Conservation (phyloP, 805 yeast genomes). For the Hanseniaspora valbyensis region DNA sequence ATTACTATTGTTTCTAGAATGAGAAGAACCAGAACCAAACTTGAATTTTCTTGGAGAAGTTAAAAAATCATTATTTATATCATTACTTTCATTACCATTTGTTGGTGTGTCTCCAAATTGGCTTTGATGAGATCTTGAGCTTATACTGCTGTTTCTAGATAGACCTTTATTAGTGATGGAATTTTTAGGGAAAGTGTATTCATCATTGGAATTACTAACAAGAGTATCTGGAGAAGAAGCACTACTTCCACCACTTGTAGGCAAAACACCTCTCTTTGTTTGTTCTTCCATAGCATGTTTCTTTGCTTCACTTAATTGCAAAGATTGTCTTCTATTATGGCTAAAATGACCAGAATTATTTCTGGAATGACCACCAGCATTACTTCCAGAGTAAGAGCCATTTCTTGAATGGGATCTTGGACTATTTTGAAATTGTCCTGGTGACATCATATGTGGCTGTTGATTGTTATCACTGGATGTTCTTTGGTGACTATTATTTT, state of each 20-base stretch:
- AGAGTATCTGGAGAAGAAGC: conserved; percentile 22
- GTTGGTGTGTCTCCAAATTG: conserved; percentile 3
- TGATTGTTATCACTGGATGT: conserved; percentile 5
- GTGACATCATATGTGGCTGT: conserved; percentile 1
- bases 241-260: conserved; percentile 17
- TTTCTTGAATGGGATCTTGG: conserved; percentile 13
- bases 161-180: background rate
- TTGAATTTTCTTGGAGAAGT: conserved; percentile 21
- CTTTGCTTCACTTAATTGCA: conserved; percentile 85
- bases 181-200: conserved; percentile 19
- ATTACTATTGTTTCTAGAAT: conserved; percentile 44
- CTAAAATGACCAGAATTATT: conserved; percentile 42
- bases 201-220: conserved; percentile 21
- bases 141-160: conserved; percentile 14
- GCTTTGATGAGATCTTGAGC: conserved; percentile 2
- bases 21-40: conserved; percentile 44
- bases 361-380: conserved; percentile 31
- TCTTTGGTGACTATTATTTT: conserved; percentile 12
- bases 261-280: conserved; percentile 43
- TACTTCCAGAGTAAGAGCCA: conserved; percentile 19
- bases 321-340: conserved; percentile 81
- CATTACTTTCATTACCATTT: background rate
- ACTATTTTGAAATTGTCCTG: conserved; percentile 11
- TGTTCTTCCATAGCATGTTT: conserved; percentile 91
- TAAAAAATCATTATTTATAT: conserved; percentile 10